Percentiles rank a stretch among this genome's conserved stretches.
These are phyloP conservation scores for Xylariaceae sp. DNA, from an alignment of 2,329 filamentous ascomycete species.

Conservation along the genomic window DNA sequence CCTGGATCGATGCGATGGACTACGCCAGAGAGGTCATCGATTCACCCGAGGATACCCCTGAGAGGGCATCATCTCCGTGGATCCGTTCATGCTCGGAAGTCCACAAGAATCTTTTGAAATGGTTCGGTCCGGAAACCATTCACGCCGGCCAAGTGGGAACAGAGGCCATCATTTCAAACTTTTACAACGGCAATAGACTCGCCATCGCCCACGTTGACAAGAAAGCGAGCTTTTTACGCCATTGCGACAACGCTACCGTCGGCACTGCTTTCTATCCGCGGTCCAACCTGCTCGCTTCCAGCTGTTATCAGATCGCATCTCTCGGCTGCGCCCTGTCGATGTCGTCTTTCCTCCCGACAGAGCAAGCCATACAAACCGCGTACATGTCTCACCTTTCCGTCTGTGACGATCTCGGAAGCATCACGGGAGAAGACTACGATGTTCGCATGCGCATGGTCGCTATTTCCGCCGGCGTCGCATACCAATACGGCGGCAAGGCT, in stretches of 20 bases:
- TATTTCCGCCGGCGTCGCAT: conserved; percentile 10
- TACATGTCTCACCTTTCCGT: conserved; percentile 15
- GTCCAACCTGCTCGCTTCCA: conserved; percentile 12
- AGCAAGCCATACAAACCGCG: conserved; percentile 10
- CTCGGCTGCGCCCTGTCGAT: conserved; percentile 12
- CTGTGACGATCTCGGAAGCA: conserved; percentile 13
- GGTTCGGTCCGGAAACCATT: conserved; percentile 13
- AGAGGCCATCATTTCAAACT: conserved; percentile 5
- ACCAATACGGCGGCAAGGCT: conserved; percentile 9
- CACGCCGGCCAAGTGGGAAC: conserved; percentile 6
- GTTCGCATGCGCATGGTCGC: conserved; percentile 16
- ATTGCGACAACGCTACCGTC: conserved; percentile 6
- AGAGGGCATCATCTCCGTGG: conserved; percentile 11
- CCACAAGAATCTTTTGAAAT: conserved; percentile 11
- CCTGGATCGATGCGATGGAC: conserved; percentile 9
- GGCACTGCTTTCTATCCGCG: conserved; percentile 15
- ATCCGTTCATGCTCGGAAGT: conserved; percentile 13
- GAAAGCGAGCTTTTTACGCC: conserved; percentile 16
- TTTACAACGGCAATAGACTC: conserved; percentile 11
- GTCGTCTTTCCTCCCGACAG: conserved; percentile 11
- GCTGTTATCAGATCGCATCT: conserved; percentile 13
- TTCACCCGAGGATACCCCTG: conserved; percentile 4
- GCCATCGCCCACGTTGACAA: conserved; percentile 16
- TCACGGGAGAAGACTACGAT: conserved; percentile 13
- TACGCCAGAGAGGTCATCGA: conserved; percentile 15